Evolutionary conservation across 139 green algal genomes (phyloP), one percentile per base, ranked within the genome.

Genomic region (Closterium sp.): DNA sequence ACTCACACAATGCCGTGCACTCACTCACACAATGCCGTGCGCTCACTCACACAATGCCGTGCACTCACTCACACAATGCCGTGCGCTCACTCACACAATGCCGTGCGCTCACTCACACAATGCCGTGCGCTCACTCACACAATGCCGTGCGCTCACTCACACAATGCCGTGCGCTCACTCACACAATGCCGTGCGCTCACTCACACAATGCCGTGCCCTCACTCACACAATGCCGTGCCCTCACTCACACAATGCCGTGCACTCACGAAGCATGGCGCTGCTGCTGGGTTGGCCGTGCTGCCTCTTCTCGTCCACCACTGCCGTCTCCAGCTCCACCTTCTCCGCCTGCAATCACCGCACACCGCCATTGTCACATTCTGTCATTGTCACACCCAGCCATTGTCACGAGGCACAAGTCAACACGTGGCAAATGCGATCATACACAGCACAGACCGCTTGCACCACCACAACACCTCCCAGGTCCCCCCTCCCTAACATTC

Each of bases 241-340:
- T 42, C 34, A 42, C 34, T 42, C 34, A 42, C 34, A 42, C 50
- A 22, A 27, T 27, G 62, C 19, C 62, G 4, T 79, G 19, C 62
- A 79, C 62, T 79, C 19, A 79, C 62, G 19, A 6, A 79, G 62
- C 17, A 79, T 79, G 62, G 62, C 19, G 62, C 62, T 79, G 62
- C 19, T 79, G 62, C 62, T 79, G 62, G 62, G 62, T 79, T 79
- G 62, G 17, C 62, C 62, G 13, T 79, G 62, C 62, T 79, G 62
- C 62, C 62, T 79, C 62, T 79, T 79, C 24, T 89, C 87, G 13
- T 89, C 22, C 11, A 94, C 70, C 92, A 94, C 30, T 5, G 31
- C n/a, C 89, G 32, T 86, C 32, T 94, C 92, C 73, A 94, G 90
- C 89, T 94, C 89, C 79, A 88, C 24, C 89, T 94, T 94, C 31